Conservation (phyloP, 768 basidiomycete species). For the Mycena rosella region DNA sequence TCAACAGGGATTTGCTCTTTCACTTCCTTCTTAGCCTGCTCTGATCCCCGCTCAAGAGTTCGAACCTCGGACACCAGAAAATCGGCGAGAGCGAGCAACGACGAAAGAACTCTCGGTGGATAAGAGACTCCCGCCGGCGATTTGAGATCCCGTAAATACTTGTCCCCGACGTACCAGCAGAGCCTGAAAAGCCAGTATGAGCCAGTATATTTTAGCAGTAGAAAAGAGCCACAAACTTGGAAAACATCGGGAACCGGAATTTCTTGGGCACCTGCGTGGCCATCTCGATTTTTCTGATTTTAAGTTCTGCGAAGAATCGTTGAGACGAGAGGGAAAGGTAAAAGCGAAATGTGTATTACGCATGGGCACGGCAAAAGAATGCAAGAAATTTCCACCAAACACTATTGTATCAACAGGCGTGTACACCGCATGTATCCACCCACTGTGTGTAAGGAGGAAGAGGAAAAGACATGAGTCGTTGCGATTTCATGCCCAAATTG, state of each 20-base stretch:
- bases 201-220: conserved; percentile 30
- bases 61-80: conserved; percentile 86
- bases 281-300: conserved; percentile 92
- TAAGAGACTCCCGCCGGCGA: conserved; percentile 52
- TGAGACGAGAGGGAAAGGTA: background rate
- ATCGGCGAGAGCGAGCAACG: conserved; percentile 76
- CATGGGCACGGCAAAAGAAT: conserved; percentile 89
- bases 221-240: conserved; percentile 62
- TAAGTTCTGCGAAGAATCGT: conserved; percentile 72
- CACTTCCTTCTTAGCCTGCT: conserved; percentile 79
- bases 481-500: background rate
- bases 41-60: conserved; percentile 77
- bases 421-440: conserved; percentile 99
- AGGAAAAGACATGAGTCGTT: background rate
- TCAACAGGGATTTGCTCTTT: conserved; percentile 87
- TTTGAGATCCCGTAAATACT: conserved; percentile 80
- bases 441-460: conserved; percentile 51
- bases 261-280: conserved; percentile 93
- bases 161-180: conserved; percentile 93
- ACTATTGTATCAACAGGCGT: conserved; percentile 95
- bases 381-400: conserved; percentile 97
- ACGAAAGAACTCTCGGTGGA: conserved; percentile 72
- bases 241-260: conserved; percentile 88
- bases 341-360: conserved; percentile 65
- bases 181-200: conserved; percentile 61